A percentile compares a stretch with the other conserved stretches of the same genome.
Evolutionary conservation across 352 stramenopile species (phyloP).

Genomic region (Globisporangium barbulae): DNA sequence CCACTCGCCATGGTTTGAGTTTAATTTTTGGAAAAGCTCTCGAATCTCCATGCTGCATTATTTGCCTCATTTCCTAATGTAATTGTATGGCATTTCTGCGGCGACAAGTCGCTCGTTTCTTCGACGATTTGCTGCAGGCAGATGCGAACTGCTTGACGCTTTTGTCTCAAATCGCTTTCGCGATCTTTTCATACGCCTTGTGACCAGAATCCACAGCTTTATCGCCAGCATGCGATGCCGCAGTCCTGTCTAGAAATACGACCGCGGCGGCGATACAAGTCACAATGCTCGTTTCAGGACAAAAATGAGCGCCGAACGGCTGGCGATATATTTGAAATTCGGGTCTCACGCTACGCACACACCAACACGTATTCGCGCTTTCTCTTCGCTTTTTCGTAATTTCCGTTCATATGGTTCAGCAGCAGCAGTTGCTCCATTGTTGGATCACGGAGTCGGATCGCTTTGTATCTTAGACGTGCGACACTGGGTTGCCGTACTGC

Average conservation of each 20-base stretch:
- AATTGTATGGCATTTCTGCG: no score
- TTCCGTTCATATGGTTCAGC: neutral
- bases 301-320: neutral
- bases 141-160: neutral
- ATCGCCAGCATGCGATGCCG: neutral
- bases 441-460: neutral
- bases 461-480: constrained; percentile 3
- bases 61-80: no score
- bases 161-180: no score
- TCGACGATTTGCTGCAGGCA: neutral
- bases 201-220: neutral
- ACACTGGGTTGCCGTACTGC: constrained; percentile 10
- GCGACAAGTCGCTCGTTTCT: neutral
- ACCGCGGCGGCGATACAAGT: no score
- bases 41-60: no score
- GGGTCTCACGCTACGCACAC: neutral
- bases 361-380: neutral
- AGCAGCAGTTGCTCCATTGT: neutral
- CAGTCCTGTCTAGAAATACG: neutral
- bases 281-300: no score
- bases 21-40: no score
- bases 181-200: neutral
- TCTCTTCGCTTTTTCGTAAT: neutral
- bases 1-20: no score
- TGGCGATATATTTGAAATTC: neutral